These are phyloP conservation scores for Boechera stricta DNA, from an alignment of 345 rosid genomes.

Conservation along the genomic window DNA sequence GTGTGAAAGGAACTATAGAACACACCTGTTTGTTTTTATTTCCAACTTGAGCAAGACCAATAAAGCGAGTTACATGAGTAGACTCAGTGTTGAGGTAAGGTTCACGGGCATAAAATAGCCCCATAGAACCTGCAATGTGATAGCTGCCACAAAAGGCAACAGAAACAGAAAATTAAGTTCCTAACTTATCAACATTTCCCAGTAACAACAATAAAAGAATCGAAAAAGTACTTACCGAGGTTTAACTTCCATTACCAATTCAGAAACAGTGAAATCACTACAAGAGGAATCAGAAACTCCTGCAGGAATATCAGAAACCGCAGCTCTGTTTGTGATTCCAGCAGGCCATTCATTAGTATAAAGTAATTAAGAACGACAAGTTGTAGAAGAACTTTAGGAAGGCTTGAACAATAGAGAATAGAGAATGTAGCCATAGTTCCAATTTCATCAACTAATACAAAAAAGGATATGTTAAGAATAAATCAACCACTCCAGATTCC, in stretches of 20 bases:
- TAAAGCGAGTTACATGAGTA: conserved; percentile 81
- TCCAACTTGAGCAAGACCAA: conserved; percentile 93
- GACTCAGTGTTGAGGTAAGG: conserved; percentile 79
- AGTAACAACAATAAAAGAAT: conserved; percentile 7
- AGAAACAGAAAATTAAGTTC: conserved; percentile 17
- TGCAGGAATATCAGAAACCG: conserved; percentile 55
- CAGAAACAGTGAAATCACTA: conserved; percentile 63
- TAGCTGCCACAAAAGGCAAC: conserved; percentile 57
- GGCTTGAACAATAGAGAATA: not conserved
- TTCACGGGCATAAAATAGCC: conserved; percentile 83
- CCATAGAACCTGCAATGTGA: conserved; percentile 89
- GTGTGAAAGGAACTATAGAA: not conserved
- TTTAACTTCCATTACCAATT: conserved; percentile 81
- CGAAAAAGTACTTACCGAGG: conserved; percentile 68
- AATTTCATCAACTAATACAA: not conserved
- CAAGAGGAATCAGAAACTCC: conserved; percentile 62
- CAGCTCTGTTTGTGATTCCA: conserved; percentile 66
- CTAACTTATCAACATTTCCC: not conserved
- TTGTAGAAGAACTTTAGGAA: not conserved
- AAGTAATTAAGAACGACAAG: conserved; percentile 57
- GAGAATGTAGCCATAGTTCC: not conserved
- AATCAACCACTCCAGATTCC: conserved; percentile 78
- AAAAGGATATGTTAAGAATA: conserved; percentile 91
- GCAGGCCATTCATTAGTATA: conserved; percentile 95
- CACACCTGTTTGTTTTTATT: conserved; percentile 88